phyloP scores from a whole-genome alignment of 306 rosid genomes.

The Cucurbita argyrosperma region DNA sequence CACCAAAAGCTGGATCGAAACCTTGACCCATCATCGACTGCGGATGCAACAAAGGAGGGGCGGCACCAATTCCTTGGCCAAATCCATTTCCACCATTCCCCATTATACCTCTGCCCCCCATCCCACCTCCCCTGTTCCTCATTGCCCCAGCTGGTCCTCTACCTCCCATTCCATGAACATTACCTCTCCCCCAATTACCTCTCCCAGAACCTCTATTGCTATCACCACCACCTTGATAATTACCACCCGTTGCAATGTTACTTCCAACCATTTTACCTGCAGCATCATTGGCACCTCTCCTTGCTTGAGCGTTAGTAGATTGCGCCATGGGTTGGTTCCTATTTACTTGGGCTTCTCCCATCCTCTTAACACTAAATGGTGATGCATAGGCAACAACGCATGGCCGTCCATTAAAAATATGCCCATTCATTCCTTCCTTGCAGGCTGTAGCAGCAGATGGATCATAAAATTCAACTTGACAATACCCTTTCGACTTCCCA shows the following conservation, averaged over 20 bases:
- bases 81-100: constrained; percentile 85
- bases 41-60: constrained; percentile 73
- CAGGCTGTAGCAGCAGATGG: constrained; percentile 51
- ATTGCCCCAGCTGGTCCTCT: constrained; percentile 71
- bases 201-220: constrained; percentile 67
- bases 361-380: constrained; percentile 69
- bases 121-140: constrained; percentile 75
- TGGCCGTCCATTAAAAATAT: constrained; percentile 68
- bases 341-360: constrained; percentile 88
- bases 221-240: constrained; percentile 84
- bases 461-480: constrained; percentile 87
- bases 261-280: constrained; percentile 51
- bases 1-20: constrained; percentile 91
- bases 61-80: constrained; percentile 76
- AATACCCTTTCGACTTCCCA: constrained; percentile 92
- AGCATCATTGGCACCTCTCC: constrained; percentile 60
- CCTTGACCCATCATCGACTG: constrained; percentile 91
- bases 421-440: constrained; percentile 90
- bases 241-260: constrained; percentile 62
- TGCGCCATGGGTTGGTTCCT: constrained; percentile 59
- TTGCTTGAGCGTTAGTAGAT: constrained; percentile 27
- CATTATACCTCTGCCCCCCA: constrained; percentile 83
- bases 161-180: constrained; percentile 64
- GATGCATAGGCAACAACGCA: constrained; percentile 85
- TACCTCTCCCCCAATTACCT: constrained; percentile 88